phyloP scores from a whole-genome alignment of 192 early-diverging fungal species.

The Irineochytrium annulatum region DNA sequence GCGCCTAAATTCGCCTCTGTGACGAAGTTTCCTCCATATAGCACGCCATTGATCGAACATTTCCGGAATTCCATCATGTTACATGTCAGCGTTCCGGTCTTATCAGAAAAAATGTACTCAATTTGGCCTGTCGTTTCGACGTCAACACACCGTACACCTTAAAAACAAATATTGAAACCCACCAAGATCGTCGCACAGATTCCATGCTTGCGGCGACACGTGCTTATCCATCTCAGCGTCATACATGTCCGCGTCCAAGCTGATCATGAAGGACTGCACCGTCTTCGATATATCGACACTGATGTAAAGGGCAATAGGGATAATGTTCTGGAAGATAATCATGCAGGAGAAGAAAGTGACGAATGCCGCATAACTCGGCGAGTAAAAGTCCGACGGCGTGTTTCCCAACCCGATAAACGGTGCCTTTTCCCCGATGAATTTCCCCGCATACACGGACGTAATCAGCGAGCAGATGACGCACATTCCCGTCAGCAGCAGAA shows the following conservation, averaged over 20 bases:
- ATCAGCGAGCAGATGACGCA: constrained; percentile 45
- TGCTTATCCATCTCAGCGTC: constrained; percentile 53
- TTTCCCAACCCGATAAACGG: constrained; percentile 49
- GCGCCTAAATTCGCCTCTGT: constrained; percentile 28
- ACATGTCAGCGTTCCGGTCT: constrained; percentile 92
- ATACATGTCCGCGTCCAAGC: constrained; percentile 86
- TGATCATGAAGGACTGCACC: constrained; percentile 87
- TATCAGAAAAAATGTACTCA: constrained; percentile 95
- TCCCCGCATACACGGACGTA: constrained; percentile 38
- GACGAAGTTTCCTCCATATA: constrained; percentile 65
- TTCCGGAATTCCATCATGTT: constrained; percentile 97
- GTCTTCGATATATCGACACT: constrained; percentile 91
- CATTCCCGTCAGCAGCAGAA: constrained; percentile 49
- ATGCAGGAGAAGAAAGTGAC: constrained; percentile 60
- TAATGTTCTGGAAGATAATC: constrained; percentile 94
- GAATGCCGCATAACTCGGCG: constrained; percentile 32
- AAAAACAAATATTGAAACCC: no score
- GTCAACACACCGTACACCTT: not conserved
- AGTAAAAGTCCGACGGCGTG: constrained; percentile 10
- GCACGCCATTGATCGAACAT: constrained; percentile 79
- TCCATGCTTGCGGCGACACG: constrained; percentile 79
- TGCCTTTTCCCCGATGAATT: constrained; percentile 38
- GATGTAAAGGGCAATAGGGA: constrained; percentile 94
- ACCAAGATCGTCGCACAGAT: constrained; percentile 89
- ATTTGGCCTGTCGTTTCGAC: constrained; percentile 81